Percentiles rank a stretch among this genome's conserved stretches.
These are phyloP conservation scores for Auricularia sp. DNA, from an alignment of 768 basidiomycete genomes.

Conservation along the genomic window DNA sequence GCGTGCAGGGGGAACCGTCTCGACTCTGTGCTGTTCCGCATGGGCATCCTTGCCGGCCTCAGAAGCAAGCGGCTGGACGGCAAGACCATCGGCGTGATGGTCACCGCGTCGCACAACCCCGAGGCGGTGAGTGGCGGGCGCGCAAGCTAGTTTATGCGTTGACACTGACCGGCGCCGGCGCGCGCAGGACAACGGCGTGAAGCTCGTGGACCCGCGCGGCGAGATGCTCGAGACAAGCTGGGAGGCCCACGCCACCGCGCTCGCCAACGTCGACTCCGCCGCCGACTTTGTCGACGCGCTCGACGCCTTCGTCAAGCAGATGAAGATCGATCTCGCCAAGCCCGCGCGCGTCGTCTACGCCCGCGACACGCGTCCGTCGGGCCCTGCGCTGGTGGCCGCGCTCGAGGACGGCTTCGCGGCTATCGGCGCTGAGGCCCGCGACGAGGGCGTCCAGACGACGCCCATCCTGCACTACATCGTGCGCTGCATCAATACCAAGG, in stretches of 20 bases:
- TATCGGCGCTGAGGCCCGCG: constrained; percentile 54
- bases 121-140: constrained; percentile 51
- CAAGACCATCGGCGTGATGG: constrained; percentile 92
- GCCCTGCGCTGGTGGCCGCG: constrained; percentile 61
- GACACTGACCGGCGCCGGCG: constrained; percentile 1
- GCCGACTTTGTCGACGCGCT: constrained; percentile 63
- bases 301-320: constrained; percentile 45
- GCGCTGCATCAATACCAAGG: constrained; percentile 77
- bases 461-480: constrained; percentile 95
- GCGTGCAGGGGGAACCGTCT: constrained; percentile 51
- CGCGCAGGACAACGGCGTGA: constrained; percentile 91
- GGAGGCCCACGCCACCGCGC: constrained; percentile 77
- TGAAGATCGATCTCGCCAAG: constrained; percentile 69
- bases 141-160: constrained; percentile 3
- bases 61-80: constrained; percentile 89
- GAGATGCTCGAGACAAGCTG: constrained; percentile 95
- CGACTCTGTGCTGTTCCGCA: constrained; percentile 89
- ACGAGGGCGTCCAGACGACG: constrained; percentile 84
- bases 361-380: constrained; percentile 87
- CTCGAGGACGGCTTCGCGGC: constrained; percentile 76
- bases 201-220: constrained; percentile 92
- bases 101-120: constrained; percentile 99
- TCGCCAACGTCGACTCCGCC: constrained; percentile 76
- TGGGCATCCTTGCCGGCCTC: constrained; percentile 81
- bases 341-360: constrained; percentile 84